Percentiles rank a stretch among this genome's conserved stretches.
phyloP scores from a whole-genome alignment of 192 early-diverging fungal genomes.

The Podila clonocystis region DNA sequence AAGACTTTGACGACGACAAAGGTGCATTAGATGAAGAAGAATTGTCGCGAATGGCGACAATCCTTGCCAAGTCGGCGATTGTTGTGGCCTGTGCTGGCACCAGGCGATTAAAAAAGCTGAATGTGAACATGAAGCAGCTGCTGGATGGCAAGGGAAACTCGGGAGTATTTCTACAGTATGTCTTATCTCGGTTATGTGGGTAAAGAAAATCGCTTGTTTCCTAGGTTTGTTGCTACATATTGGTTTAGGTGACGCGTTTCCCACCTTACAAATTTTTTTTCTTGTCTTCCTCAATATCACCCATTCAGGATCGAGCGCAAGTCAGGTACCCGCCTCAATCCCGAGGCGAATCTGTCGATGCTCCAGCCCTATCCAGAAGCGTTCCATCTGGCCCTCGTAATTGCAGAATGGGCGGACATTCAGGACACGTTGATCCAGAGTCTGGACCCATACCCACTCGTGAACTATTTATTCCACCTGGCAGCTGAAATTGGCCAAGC shows the following conservation, averaged over 20 bases:
- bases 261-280: slow-evolving; percentile 1
- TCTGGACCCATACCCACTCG: slow-evolving; percentile 80
- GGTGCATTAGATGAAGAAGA: slow-evolving; percentile 13
- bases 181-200: slow-evolving; percentile 91
- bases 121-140: slow-evolving; percentile 20
- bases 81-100: slow-evolving; percentile 20
- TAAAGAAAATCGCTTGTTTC: slow-evolving; percentile 15
- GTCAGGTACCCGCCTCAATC: slow-evolving; percentile 53
- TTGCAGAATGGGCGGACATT: slow-evolving; percentile 83
- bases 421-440: slow-evolving; percentile 59
- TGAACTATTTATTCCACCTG: slow-evolving; percentile 81
- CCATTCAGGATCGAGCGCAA: slow-evolving; percentile 77
- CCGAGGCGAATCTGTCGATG: slow-evolving; percentile 64
- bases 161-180: slow-evolving; percentile 95
- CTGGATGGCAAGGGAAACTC: slow-evolving; percentile 90
- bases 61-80: slow-evolving; percentile 32
- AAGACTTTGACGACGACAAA: slow-evolving; percentile 2
- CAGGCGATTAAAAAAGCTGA: slow-evolving; percentile 18
- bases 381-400: slow-evolving; percentile 69
- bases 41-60: slow-evolving; percentile 19
- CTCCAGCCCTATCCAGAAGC: slow-evolving; percentile 73
- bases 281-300: neutral
- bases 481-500: slow-evolving; percentile 75
- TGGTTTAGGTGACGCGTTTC: slow-evolving; percentile 42
- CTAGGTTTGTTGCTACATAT: neutral